Evolutionary conservation across 257 asterid species (phyloP), one percentile per base, ranked within the genome.

Genomic region (Capsicum rhomboideum): DNA sequence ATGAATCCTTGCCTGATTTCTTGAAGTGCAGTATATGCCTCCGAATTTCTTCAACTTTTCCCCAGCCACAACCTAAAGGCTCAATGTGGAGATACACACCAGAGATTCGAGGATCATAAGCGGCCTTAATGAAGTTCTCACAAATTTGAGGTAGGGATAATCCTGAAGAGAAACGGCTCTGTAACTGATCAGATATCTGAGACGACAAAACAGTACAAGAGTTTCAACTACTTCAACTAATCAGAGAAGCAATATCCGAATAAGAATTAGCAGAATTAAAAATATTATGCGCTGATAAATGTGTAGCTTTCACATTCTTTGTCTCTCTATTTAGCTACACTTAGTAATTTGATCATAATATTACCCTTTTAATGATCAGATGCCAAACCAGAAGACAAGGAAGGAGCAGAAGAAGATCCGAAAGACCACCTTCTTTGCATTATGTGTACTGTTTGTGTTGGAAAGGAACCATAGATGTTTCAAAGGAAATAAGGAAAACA

Each of bases 111-210:
- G 99, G 98, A 92, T 96, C 99, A 82, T 96, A 93, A 54, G 99
- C 97, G 79, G 99, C 99, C 87, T 96, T 96, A 78, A 91, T 81
- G 37, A 96, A 90, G 87, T 96, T 96, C 90, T 96, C 98, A 87
- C 98, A 94, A 85, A 96, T 88, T 85, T 96, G 98, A 87, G 99
- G 99, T 85, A 96, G 90, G 71, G 98, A 94, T 85, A 94, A 87
- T 85, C 95, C 97, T 81, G 98, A 93, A 83, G 98, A 93, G 90
- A 96, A 96, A 86, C 97, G 98, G 91, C 98, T 89, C 93, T 92
- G 94, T 90, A 96, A 86, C 91, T 96, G 99, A 91, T 96, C 99
- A 84, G 98, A 92, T 91, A 96, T 91, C 99, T 96, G 97, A 81
- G 80, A 88, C 23, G 75, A 85, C 83, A 53, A 72, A 69, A 80